Base-by-base conservation (phyloP, 2,329 filamentous ascomycete genomes). In the Monilinia aucupariae region DNA sequence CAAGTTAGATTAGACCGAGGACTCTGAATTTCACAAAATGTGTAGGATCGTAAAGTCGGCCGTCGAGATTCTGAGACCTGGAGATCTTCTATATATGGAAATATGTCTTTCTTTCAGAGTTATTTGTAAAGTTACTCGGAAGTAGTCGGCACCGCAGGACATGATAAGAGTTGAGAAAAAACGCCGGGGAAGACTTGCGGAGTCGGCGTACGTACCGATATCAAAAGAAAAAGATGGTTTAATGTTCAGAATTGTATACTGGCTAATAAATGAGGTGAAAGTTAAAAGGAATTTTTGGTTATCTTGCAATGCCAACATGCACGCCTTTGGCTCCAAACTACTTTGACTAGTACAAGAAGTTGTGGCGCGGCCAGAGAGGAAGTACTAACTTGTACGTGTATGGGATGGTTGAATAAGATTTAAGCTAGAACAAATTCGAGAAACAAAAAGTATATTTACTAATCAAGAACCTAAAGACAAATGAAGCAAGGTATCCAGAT, bases 271-370 rank as follows among this genome's bases (percentile, higher is more conserved):
- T 32, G 39, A 55, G 20, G 41, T 22, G 27, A 22, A 34, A 47
- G 41, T 8, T 34, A 25, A 5, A 47, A 56, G 27, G 45, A 56
- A 47, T 25, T 25, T 56, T 34, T 27, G 27, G 41, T 30, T 20
- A 20, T 45, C 8, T 30, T 39, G 27, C 41, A 32, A 10, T 32
- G 13, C 20, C 27, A 45, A 45, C 7, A 47, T 47, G 53, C 53
- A 56, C 13, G 53, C 45, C 13, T 56, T 56, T 56, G 39, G 54
- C 41, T 47, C 41, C 41, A 56, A 47, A 47, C 54, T 56, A 45
- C 39, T 45, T 55, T 55, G 53, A 55, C 25, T 25, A 47, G 41
- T 47, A 22, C 20, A 34, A 34, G 41, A 47, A 56, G n/a, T 15
- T 25, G 30, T 32, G 39, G 25, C 12, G 53, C 27, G 22, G 37